A percentile compares a stretch with the other conserved stretches of the same genome.
Conservation (phyloP, 2,329 filamentous ascomycete genomes). For the Catunica adiposa region DNA sequence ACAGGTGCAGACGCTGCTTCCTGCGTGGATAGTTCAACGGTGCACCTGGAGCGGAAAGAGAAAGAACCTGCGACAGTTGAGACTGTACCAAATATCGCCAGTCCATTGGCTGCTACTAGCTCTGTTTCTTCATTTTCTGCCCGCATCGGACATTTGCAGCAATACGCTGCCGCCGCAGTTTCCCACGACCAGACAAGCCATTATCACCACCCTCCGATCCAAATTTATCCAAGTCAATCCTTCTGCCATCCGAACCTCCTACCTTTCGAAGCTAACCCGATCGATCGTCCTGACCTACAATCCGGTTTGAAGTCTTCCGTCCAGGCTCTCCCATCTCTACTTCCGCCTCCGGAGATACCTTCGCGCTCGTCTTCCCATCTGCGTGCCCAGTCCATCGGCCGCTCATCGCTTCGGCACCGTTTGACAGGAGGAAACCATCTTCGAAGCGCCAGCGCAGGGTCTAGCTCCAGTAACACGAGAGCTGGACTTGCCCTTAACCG, state of each 20-base stretch:
- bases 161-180: not conserved
- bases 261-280: not conserved
- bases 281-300: not conserved
- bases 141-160: not conserved
- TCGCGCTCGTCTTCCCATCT: not conserved
- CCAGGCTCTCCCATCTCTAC: not conserved
- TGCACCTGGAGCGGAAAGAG: not conserved
- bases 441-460: slow-evolving; percentile 8
- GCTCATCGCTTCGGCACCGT: slow-evolving; percentile 4
- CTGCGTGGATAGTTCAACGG: no score
- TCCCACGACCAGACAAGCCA: not conserved
- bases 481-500: not conserved
- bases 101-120: not conserved
- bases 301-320: not conserved
- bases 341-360: not conserved
- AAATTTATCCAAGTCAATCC: not conserved
- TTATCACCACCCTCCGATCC: not conserved
- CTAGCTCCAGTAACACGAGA: not conserved
- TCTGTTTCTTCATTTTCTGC: not conserved
- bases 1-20: no score
- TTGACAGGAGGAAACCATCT: slow-evolving; percentile 2
- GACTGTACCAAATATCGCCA: not conserved
- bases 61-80: not conserved
- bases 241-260: not conserved
- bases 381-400: slow-evolving; percentile 1